Evolutionary conservation across 495 filamentous ascomycete species (phyloP).

Genomic region (Aspergillus panamensis): DNA sequence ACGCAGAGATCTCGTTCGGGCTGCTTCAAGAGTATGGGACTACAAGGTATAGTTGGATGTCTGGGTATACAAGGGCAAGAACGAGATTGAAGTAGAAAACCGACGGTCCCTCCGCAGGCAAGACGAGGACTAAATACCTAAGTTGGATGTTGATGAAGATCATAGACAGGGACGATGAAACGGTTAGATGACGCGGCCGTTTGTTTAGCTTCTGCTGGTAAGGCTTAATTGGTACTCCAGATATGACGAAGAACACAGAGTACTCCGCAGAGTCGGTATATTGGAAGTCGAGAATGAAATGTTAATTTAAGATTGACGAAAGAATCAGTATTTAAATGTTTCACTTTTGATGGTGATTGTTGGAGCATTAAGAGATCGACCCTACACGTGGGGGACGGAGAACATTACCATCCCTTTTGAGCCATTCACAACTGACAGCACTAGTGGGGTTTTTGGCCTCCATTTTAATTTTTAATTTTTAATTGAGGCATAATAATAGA

Average conservation of each 20-base stretch:
- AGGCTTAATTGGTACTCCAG: not conserved
- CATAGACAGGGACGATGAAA: constrained; percentile 2
- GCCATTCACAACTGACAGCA: not conserved
- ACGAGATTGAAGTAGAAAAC: not conserved
- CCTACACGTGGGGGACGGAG: not conserved
- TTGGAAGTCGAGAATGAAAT: not conserved
- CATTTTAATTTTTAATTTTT: not conserved
- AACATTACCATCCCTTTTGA: not conserved
- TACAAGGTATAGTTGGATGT: not conserved
- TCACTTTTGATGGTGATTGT: too few relatives aligned
- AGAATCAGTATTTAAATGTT: too few relatives aligned
- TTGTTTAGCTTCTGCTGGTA: not conserved
- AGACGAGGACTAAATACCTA: not conserved
- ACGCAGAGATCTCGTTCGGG: not conserved
- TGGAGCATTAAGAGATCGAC: too few relatives aligned
- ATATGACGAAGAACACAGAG: not conserved
- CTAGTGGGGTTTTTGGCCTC: not conserved
- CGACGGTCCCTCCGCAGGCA: not conserved
- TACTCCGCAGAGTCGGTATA: too few relatives aligned
- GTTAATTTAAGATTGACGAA: too few relatives aligned
- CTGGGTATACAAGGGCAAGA: not conserved
- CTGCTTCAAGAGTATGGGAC: not conserved
- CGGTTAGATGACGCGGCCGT: constrained; percentile 18
- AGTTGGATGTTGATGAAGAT: not conserved
- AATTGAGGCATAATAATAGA: too few relatives aligned